Evolutionary conservation across 306 rosid species (phyloP).

Genomic region (Prunus armeniaca): DNA sequence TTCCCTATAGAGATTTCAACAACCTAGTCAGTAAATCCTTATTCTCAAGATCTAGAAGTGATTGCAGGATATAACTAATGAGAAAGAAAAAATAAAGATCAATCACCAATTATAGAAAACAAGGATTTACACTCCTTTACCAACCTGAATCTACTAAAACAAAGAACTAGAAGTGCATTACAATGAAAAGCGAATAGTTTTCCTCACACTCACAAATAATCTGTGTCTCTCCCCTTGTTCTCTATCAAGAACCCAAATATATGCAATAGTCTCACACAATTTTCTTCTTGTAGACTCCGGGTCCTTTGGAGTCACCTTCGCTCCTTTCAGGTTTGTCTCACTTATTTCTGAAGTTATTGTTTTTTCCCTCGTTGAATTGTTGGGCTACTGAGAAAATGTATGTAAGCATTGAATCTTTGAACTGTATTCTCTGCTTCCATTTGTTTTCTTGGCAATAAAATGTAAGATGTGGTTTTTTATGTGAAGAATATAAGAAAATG

Average conservation of each 20-base stretch:
- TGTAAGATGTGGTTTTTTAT: neutral
- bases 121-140: too few relatives aligned
- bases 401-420: neutral
- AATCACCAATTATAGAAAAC: too few relatives aligned
- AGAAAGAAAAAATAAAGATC: too few relatives aligned
- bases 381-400: neutral
- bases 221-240: neutral
- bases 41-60: neutral
- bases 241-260: neutral
- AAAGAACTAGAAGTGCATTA: neutral
- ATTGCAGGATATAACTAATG: too few relatives aligned
- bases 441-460: neutral
- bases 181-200: neutral
- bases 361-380: neutral
- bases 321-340: slow-evolving; percentile 55
- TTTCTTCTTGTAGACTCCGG: slow-evolving; percentile 35
- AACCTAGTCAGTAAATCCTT: neutral
- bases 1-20: neutral
- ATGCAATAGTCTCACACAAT: neutral
- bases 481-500: neutral
- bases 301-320: slow-evolving; percentile 37
- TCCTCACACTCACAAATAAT: neutral
- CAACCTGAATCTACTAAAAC: neutral
- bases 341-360: slow-evolving; percentile 20
- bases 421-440: neutral